A percentile compares a stretch with the other conserved stretches of the same genome.
Evolutionary conservation across 208 protist species (phyloP).

Genomic region (Crithidia mellificae): DNA sequence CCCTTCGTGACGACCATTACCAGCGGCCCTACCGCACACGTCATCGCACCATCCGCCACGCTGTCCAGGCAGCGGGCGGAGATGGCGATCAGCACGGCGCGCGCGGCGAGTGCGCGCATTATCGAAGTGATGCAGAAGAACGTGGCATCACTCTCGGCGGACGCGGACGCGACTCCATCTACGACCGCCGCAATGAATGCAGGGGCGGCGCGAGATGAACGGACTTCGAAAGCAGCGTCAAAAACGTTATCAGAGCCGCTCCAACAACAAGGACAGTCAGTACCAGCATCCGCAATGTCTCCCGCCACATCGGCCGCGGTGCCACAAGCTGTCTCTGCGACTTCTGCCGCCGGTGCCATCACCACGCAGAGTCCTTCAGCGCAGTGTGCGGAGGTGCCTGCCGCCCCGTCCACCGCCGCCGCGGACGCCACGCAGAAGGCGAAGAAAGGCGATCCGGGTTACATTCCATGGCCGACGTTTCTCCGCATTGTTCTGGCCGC

Average conservation of each 20-base stretch:
- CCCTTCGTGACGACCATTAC: not conserved
- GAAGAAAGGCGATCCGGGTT: conserved; percentile 16
- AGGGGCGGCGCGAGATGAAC: no score
- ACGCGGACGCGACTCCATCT: not conserved
- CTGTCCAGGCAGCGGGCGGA: conserved; percentile 13
- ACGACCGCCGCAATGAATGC: no score
- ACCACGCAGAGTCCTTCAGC: not conserved
- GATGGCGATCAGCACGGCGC: conserved; percentile 13
- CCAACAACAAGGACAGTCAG: no score
- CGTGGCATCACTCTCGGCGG: not conserved
- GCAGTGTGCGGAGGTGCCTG: not conserved
- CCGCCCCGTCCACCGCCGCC: conserved; percentile 4
- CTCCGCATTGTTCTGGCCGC: conserved; percentile 45
- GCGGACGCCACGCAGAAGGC: not conserved
- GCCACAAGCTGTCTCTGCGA: no score
- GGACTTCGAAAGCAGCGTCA: no score
- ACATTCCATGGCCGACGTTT: conserved; percentile 62
- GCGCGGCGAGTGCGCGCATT: conserved; percentile 20
- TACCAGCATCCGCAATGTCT: no score
- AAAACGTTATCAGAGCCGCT: no score
- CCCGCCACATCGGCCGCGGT: no score
- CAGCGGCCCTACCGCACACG: not conserved
- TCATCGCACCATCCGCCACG: not conserved
- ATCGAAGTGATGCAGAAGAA: conserved; percentile 25
- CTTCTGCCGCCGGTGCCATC: no score